Base-by-base conservation (phyloP, 306 rosid genomes). In the Trifolium dubium region DNA sequence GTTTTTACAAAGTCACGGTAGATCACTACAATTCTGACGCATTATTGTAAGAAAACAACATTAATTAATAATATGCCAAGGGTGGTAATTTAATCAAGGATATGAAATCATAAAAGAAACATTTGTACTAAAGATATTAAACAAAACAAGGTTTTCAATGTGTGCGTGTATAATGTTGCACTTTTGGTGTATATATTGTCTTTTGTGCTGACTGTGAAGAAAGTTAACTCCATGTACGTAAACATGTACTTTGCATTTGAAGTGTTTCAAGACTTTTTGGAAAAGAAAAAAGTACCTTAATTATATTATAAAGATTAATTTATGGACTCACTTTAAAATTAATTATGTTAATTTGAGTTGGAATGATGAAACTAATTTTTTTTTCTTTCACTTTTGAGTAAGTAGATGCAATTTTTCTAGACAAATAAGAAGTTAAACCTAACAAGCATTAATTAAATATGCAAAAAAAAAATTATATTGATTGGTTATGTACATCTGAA, bases 81-180 rank as follows among this genome's bases (percentile, higher is more conserved):
- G 10, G 9, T 41, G 13, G 12, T 41, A 0, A 23, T 23, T 41
- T 41, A 10, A 53, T 53, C 31, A 23, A 55, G 32, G n/a, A 23
- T 3, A 54, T 53, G 59, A 53, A 18, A 19, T 54, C 12, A 31
- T 18, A 54, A 19, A 2, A 51, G 12, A 8, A 53, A 60, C 8
- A 2, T 1, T 54, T 10, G 37, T 56, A 28, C 15, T 29, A 11
- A n/a, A 55, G 31, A 54, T 19, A 56, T 56, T 28, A 56, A 56
- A 28, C 6, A 56, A 50, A 50, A 50, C 28, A 54, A 54, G 30
- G 31, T 18, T 54, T 60, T 60, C 23, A 6, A 2, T 60, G 43
- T 60, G 66, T 60, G 23, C 66, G 43, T 31, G 66, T 60, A 43
- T 60, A 14, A 60, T 60, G 1, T 60, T 60, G 40, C 66, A 60